Percentiles rank a stretch among this genome's conserved stretches.
Evolutionary conservation across 805 yeast species (phyloP).

Genomic region (Zygosaccharomyces siamensis): DNA sequence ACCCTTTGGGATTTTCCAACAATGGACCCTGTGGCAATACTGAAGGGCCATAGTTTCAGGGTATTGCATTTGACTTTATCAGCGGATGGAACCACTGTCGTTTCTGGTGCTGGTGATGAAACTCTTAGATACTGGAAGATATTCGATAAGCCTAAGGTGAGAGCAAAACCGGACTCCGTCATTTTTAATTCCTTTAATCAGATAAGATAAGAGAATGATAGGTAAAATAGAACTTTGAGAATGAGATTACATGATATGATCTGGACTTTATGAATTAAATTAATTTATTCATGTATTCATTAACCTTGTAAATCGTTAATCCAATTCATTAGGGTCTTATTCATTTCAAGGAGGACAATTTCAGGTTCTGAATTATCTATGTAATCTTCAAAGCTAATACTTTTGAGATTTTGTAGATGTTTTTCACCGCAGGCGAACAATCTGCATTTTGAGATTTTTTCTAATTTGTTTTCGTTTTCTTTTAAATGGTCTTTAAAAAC

Average conservation of each 20-base stretch:
- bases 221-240: neutral
- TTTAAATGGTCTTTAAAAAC: slow-evolving; percentile 4
- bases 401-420: slow-evolving; percentile 12
- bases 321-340: slow-evolving; percentile 24
- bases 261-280: neutral
- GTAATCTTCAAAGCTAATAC: slow-evolving; percentile 20
- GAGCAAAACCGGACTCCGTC: slow-evolving; percentile 55
- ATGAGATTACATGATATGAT: neutral
- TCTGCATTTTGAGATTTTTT: slow-evolving; percentile 7
- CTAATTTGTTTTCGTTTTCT: neutral
- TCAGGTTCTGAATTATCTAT: slow-evolving; percentile 19
- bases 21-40: slow-evolving; percentile 85
- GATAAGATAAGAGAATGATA: slow-evolving; percentile 42
- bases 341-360: slow-evolving; percentile 14
- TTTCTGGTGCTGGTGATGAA: slow-evolving; percentile 98
- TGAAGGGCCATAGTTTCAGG: slow-evolving; percentile 91
- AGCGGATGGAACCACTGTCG: slow-evolving; percentile 95
- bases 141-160: slow-evolving; percentile 68
- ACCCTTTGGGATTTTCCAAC: slow-evolving; percentile 92
- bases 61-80: slow-evolving; percentile 85
- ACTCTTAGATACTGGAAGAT: slow-evolving; percentile 94
- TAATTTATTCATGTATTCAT: neutral
- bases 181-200: slow-evolving; percentile 71
- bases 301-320: slow-evolving; percentile 17
- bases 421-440: slow-evolving; percentile 17